Conservation (phyloP, 345 rosid genomes). For the Ricinus communis region DNA sequence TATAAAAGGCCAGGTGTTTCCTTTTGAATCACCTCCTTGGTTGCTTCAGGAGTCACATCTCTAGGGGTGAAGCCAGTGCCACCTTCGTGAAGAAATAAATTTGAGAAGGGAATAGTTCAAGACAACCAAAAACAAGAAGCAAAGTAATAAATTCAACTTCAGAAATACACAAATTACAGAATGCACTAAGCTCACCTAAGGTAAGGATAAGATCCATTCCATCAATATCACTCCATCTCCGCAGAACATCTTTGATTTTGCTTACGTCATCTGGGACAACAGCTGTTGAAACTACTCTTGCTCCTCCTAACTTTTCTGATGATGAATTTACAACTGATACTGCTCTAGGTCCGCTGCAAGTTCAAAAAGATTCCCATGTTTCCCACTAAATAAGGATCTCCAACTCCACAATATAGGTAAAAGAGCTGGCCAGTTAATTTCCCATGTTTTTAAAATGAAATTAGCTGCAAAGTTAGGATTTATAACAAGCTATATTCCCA, state of each 20-base stretch:
- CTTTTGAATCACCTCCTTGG: conserved; percentile 74
- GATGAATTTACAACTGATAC: conserved; percentile 68
- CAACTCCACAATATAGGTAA: neutral
- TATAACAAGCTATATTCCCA: neutral
- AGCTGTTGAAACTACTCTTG: conserved; percentile 69
- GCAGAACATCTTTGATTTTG: conserved; percentile 63
- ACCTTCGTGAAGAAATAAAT: conserved; percentile 43
- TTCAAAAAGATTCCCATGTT: conserved; percentile 18
- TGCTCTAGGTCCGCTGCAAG: conserved; percentile 85
- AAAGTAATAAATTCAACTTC: neutral
- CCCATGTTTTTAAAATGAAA: neutral
- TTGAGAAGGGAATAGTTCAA: conserved; percentile 4
- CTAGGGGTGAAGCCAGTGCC: conserved; percentile 96
- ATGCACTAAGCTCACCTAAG: conserved; percentile 52
- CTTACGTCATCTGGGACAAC: conserved; percentile 79
- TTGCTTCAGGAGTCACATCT: conserved; percentile 97
- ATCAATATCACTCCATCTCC: conserved; percentile 76
- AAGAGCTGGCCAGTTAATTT: neutral
- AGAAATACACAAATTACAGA: conserved; percentile 2
- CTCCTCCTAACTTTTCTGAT: conserved; percentile 84
- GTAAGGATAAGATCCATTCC: conserved; percentile 82
- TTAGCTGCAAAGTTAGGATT: neutral
- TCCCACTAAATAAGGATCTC: neutral
- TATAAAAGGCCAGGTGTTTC: conserved; percentile 88
- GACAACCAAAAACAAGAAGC: conserved; percentile 4